Percentiles rank a stretch among this genome's conserved stretches.
Evolutionary conservation across 805 yeast species (phyloP).

Genomic region (Ogataea siamensis): DNA sequence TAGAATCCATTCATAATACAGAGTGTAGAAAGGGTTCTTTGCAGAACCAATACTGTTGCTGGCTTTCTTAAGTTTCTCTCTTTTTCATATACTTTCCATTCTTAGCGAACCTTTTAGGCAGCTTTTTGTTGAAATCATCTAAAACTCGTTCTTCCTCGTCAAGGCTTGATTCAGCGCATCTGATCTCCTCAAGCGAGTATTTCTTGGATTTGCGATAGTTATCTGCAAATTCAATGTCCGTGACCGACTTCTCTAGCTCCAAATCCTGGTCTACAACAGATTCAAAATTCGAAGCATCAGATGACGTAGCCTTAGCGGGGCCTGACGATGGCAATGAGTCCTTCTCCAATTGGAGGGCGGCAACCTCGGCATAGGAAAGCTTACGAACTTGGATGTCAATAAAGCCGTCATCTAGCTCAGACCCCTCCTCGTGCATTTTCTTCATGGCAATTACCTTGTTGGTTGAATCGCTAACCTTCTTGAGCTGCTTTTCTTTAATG

Average conservation of each 20-base stretch:
- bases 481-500: constrained; percentile 9
- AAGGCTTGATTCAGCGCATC: background rate
- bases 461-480: constrained; percentile 17
- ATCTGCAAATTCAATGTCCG: constrained; percentile 33
- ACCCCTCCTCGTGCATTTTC: constrained; percentile 21
- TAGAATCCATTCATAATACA: constrained; percentile 8
- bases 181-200: constrained; percentile 6
- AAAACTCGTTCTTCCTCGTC: constrained; percentile 4
- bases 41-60: background rate
- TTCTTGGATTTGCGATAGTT: constrained; percentile 19
- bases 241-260: constrained; percentile 33
- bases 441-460: constrained; percentile 35
- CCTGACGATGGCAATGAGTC: constrained; percentile 1
- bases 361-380: constrained; percentile 54
- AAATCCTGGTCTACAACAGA: constrained; percentile 31
- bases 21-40: constrained; percentile 7
- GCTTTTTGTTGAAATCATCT: constrained; percentile 12
- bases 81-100: constrained; percentile 22
- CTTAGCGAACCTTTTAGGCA: constrained; percentile 21
- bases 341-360: constrained; percentile 31
- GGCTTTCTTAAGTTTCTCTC: constrained; percentile 3
- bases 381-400: constrained; percentile 45
- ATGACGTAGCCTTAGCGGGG: constrained; percentile 3
- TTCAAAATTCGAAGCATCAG: constrained; percentile 1
- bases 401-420: constrained; percentile 32